Percentiles rank a stretch among this genome's conserved stretches.
Evolutionary conservation across 1,139 yeast genomes (phyloP).

Genomic region (Williopsis jadinii): DNA sequence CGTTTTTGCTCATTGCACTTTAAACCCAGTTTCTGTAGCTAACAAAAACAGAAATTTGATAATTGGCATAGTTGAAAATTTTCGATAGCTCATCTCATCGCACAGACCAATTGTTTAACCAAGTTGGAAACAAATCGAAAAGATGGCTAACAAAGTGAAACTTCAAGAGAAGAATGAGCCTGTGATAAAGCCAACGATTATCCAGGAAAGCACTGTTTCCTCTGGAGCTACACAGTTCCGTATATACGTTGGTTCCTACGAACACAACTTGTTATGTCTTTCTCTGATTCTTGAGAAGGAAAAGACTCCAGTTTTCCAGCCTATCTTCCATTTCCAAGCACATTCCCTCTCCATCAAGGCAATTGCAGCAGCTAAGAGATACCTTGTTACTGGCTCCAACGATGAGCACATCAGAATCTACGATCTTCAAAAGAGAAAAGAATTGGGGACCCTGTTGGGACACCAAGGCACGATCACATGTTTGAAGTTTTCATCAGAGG

Average conservation of each 20-base stretch:
- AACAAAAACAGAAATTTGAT: too few relatives aligned
- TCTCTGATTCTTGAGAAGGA: constrained; percentile 49
- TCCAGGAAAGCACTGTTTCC: constrained; percentile 8
- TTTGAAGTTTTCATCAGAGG: constrained; percentile 51
- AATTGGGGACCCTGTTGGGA: constrained; percentile 80
- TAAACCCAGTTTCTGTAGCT: too few relatives aligned
- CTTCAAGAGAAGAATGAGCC: constrained; percentile 3
- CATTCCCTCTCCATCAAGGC: constrained; percentile 84
- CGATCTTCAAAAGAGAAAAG: constrained; percentile 90
- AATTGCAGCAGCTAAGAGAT: constrained; percentile 76
- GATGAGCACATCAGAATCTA: constrained; percentile 95
- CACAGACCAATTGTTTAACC: too few relatives aligned
- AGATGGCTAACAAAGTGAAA: constrained; percentile 12
- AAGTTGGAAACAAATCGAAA: too few relatives aligned
- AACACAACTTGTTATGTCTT: constrained; percentile 82
- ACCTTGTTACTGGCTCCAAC: constrained; percentile 88
- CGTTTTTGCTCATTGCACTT: too few relatives aligned
- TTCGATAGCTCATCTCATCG: neutral
- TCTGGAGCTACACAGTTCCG: constrained; percentile 41
- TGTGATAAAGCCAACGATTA: constrained; percentile 19
- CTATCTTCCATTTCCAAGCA: constrained; percentile 93
- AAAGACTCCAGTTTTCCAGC: constrained; percentile 65
- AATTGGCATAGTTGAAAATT: neutral
- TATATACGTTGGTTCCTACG: constrained; percentile 90
- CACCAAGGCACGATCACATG: constrained; percentile 88